Base-by-base conservation (phyloP, 352 stramenopile genomes). In the Phytopythium cucurbitacearum region DNA sequence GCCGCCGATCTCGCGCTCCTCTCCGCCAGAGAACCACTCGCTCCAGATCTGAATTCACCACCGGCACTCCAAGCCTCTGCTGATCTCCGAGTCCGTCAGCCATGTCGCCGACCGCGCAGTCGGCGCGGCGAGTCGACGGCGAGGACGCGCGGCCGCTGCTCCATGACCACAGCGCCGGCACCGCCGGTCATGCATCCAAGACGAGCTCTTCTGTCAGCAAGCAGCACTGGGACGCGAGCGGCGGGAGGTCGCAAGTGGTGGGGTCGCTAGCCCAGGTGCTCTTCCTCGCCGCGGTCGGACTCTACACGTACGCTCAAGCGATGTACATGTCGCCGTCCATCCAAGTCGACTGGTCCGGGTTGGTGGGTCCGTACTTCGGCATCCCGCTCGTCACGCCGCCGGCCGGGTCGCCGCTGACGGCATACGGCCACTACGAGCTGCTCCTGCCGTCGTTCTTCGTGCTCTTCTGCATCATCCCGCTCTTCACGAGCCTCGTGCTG, bases 381-480 rank as follows among this genome's bases (percentile, higher is more conserved):
- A 54, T 72, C 11, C 55, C 67, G 11, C 38, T 67, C 48, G 67
- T 64, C 2, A 49, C 65, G 12, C 65, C 62, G 54, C 62, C 65
- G 28, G 53, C 57, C 1, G 57, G 59, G 4, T 62, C 61, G 8
- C 50, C 60, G 38, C 53, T 61, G 13, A 61, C 59, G 6, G 58
- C 47, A 44, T 68, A 65, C 3, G 58, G 57, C 4, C 71, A 83
- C 52, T 67, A 67, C 15, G 80, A 91, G 52, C 85, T 90, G 67
- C 59, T 77, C 8, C 62, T 61, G 6, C 62, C 72, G 6, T 76
- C 62, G 8, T 87, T 81, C 54, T 80, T 91, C 40, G 55, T 85
- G 11, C 11, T 86, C 36, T 80, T 68, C 45, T 64, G 61, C 11
- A 62, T 84, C 8, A 16, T 84, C 5, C 80, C 75, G 15, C 43